Conservation (phyloP, 169 alveolate species). For the Besnoitia besnoiti region DNA sequence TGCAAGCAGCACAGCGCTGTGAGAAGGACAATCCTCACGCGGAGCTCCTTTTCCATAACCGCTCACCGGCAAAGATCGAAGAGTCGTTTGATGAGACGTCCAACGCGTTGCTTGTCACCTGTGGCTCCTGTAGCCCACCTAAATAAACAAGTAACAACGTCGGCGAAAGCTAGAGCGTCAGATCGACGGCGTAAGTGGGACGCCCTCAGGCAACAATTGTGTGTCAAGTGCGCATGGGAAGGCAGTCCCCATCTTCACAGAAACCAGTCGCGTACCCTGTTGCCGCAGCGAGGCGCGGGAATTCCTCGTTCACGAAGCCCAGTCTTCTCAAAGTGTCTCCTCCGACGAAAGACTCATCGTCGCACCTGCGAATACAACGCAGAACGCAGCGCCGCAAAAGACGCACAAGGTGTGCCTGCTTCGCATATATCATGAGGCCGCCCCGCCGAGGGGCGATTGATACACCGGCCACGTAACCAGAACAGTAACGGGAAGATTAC, state of each 20-base stretch:
- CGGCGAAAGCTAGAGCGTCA: neutral
- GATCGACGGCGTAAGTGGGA: neutral
- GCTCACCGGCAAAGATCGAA: constrained; percentile 56
- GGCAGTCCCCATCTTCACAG: neutral
- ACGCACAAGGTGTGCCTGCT: neutral
- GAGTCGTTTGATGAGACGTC: constrained; percentile 53
- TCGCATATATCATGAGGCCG: no score
- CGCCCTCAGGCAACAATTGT: neutral
- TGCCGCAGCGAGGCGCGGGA: constrained; percentile 37
- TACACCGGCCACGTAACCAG: no score
- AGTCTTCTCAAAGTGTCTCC: constrained; percentile 28
- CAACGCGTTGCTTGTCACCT: constrained; percentile 42
- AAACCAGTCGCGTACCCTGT: constrained; percentile 3
- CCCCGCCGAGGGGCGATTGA: no score
- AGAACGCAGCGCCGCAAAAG: no score
- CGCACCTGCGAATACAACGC: constrained; percentile 37
- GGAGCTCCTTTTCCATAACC: no score
- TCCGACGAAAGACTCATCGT: constrained; percentile 62
- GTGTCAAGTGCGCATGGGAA: neutral
- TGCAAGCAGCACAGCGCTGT: no score
- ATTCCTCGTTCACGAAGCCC: constrained; percentile 46
- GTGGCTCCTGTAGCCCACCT: constrained; percentile 68
- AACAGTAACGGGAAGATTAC: no score
- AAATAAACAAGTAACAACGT: neutral
- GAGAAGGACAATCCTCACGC: no score